Base-by-base conservation (phyloP, 2,329 filamentous ascomycete genomes). In the Colletotrichum zoysiae region DNA sequence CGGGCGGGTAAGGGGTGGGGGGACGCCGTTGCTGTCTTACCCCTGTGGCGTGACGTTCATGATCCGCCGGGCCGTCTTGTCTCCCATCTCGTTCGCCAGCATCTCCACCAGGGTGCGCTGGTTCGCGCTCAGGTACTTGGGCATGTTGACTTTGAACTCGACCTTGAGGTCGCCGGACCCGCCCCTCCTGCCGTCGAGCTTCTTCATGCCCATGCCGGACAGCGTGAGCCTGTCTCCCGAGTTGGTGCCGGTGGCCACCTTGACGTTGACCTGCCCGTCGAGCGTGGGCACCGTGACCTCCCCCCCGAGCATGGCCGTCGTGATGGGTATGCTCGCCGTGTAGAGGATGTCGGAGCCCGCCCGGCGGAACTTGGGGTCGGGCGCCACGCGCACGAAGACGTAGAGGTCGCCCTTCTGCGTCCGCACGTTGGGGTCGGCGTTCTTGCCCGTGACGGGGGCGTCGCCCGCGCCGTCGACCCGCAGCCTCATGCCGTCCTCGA, bases 401-500 rank as follows among this genome's bases (percentile, higher is more conserved):
- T 95, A 98, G 23, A 99, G 89, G 79, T 99, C 95, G 76, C 96
- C 96, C 55, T 90, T 91, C 77, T 92, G 86, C n/a, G 89, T 89
- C 73, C 89, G 88, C 12, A 87, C 84, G 71, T 90, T 88, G 38
- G 90, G 86, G 56, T 91, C 89, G 42, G 89, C 87, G 20, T 89
- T 86, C 33, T 90, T 88, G 56, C 94, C 94, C 33, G 93, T 95
- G 11, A 91, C 86, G 30, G 96, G 92, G 20, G 94, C 92, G 78
- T 99, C 95, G 75, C 96, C 96, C 78, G 97, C 95, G 35, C 93
- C 93, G 70, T 91, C 90, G 38, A 99, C 89, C 64, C 94, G 89
- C 77, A 99, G 84, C 69, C 94, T 90, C 95, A 98, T 98, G 67
- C 95, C 95, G 80, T 99, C 95, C 80, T 98, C 96, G 42, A 99